These are phyloP conservation scores for Tremella mesenterica DNA, from an alignment of 768 basidiomycete species.

Conservation along the genomic window DNA sequence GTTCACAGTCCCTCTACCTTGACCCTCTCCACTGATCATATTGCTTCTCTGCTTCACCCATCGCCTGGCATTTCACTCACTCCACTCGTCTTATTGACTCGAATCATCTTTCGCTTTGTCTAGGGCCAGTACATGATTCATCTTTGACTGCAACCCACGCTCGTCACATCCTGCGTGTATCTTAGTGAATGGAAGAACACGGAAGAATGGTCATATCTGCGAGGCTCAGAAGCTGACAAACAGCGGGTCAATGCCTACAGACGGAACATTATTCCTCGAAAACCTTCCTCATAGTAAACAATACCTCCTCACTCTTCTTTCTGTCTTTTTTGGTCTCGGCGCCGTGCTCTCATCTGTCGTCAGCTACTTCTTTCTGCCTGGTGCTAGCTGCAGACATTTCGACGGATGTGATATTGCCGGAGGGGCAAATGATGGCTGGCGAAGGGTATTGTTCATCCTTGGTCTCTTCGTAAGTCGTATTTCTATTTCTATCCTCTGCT, in stretches of 20 bases:
- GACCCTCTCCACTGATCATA: conserved; percentile 1
- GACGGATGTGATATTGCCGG: conserved; percentile 55
- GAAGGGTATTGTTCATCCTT: conserved; percentile 66
- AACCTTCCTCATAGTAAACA: conserved; percentile 87
- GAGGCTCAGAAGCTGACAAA: not conserved
- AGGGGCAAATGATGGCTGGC: conserved; percentile 76
- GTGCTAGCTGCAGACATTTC: conserved; percentile 45
- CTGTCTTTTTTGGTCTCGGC: conserved; percentile 92
- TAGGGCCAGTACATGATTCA: too few relatives aligned
- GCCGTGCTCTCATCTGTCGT: conserved; percentile 76
- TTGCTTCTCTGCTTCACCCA: not conserved
- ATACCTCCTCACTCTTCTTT: conserved; percentile 81
- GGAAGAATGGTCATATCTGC: not conserved
- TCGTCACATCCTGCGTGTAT: not conserved
- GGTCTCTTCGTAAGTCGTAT: conserved; percentile 63
- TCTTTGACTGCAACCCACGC: not conserved
- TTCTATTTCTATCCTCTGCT: not conserved
- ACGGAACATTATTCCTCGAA: conserved; percentile 71
- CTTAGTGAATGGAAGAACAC: not conserved
- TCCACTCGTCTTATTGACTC: too few relatives aligned
- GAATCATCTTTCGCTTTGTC: too few relatives aligned
- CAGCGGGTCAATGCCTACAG: conserved; percentile 92
- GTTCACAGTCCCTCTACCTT: too few relatives aligned
- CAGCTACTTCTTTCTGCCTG: conserved; percentile 69
- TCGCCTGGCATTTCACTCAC: not conserved